These are phyloP conservation scores for Candida golubevii DNA, from an alignment of 805 yeast genomes.

Conservation along the genomic window DNA sequence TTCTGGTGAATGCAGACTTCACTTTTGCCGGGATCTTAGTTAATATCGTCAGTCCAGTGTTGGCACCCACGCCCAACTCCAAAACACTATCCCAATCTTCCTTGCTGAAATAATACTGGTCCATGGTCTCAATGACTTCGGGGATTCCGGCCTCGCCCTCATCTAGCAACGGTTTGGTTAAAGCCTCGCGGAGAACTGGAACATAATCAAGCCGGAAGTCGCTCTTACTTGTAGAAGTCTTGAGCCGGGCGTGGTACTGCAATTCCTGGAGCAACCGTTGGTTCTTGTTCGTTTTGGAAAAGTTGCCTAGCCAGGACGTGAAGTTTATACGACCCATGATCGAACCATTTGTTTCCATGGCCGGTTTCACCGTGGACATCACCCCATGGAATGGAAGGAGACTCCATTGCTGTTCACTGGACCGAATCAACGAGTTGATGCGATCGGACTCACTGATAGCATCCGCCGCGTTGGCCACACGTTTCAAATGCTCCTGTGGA, in stretches of 20 bases:
- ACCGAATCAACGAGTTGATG: constrained; percentile 76
- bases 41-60: constrained; percentile 36
- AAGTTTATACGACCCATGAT: constrained; percentile 68
- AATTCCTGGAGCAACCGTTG: constrained; percentile 77
- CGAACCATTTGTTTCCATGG: constrained; percentile 69
- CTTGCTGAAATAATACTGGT: constrained; percentile 76
- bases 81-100: constrained; percentile 90
- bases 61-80: constrained; percentile 72
- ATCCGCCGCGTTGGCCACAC: constrained; percentile 77
- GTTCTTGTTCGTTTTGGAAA: constrained; percentile 77
- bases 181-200: constrained; percentile 54
- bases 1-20: constrained; percentile 82
- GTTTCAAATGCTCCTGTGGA: constrained; percentile 51
- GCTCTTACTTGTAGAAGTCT: constrained; percentile 68
- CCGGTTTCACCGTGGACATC: constrained; percentile 78
- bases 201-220: constrained; percentile 76
- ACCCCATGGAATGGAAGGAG: constrained; percentile 88
- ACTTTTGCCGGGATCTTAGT: constrained; percentile 72
- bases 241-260: constrained; percentile 80
- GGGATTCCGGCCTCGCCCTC: constrained; percentile 61
- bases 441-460: constrained; percentile 81
- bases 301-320: constrained; percentile 86
- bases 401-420: constrained; percentile 92
- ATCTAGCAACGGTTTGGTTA: constrained; percentile 55
- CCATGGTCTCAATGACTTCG: constrained; percentile 69